Evolutionary conservation across 2,329 filamentous ascomycete genomes (phyloP).

Genomic region (Pseudogymnoascus sp.): DNA sequence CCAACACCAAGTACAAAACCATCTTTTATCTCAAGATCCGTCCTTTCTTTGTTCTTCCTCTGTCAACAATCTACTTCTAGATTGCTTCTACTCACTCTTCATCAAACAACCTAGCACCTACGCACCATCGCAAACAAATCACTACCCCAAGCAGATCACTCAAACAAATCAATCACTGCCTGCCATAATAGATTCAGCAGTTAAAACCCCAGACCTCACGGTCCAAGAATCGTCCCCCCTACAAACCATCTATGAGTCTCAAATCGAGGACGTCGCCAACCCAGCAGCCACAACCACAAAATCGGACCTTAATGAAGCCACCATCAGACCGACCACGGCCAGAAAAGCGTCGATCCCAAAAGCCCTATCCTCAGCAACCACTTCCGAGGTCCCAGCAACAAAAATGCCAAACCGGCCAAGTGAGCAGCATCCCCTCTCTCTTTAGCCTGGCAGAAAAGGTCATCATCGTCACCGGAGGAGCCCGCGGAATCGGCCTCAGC

Average conservation of each 20-base stretch:
- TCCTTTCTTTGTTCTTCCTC: background rate
- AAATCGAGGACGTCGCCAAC: background rate
- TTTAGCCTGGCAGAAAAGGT: conserved; percentile 84
- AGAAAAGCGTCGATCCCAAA: background rate
- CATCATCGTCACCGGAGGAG: conserved; percentile 77
- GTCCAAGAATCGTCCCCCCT: background rate
- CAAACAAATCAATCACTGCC: background rate
- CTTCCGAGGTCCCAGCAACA: background rate
- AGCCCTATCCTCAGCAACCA: background rate
- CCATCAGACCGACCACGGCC: background rate
- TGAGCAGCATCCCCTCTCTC: conserved; percentile 30
- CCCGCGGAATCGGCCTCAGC: conserved; percentile 64
- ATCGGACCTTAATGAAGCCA: background rate
- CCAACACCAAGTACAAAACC: background rate
- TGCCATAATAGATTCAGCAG: background rate
- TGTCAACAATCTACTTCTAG: background rate
- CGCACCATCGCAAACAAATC: background rate
- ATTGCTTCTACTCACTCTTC: background rate
- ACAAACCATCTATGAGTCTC: background rate
- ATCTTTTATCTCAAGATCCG: background rate
- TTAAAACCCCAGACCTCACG: background rate
- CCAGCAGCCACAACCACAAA: background rate
- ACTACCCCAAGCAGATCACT: background rate
- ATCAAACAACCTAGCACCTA: background rate
- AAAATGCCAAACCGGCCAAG: background rate